Base-by-base conservation (phyloP, 148 eudicot species). In the Vaccinium corymbosum region DNA sequence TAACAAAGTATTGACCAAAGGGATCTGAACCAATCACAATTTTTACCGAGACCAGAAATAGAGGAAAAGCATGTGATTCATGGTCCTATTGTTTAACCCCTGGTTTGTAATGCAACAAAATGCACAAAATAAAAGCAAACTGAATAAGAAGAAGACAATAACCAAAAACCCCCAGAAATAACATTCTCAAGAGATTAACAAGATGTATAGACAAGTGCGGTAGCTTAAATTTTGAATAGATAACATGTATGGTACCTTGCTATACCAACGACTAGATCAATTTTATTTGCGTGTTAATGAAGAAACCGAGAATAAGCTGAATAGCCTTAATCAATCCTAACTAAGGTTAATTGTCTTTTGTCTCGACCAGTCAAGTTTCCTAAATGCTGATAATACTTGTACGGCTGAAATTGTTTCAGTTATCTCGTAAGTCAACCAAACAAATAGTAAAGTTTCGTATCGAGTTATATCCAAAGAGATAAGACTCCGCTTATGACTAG, bases 291-390 rank as follows among this genome's bases (percentile, higher is more conserved):
- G 11, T 49, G 15, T 25, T 49, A 48, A 56, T 19, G 55, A 55
- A 68, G 32, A 12, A 81, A 13, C 50, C 35, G 61, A 68, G 76
- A 49, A 68, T 27, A 52, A 81, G 22, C 38, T 48, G 76, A 49
- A 81, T 17, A 53, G 70, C 59, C 61, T 49, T 25, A 6, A 51
- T 27, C 10, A 46, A 68, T 20, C 76, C 50, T 9, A 71, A 71
- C 38, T 71, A 32, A 52, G 66, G 49, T 51, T 51, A 66, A 51
- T 61, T 52, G 76, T 35, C 52, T 50, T 4, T 22, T 50, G 59
- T 17, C 48, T 68, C 83, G 11, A 70, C 62, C 56, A 71, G 19
- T 71, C 50, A 27, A 29, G 78, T 51, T 82, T 38, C 84, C 64
- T 72, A 35, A n/a, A 82, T 68, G 19, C 70, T 19, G 48, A 50